Base-by-base conservation (phyloP, 225 moss, liverwort and hornwort species). In the Lunularia cruciata region DNA sequence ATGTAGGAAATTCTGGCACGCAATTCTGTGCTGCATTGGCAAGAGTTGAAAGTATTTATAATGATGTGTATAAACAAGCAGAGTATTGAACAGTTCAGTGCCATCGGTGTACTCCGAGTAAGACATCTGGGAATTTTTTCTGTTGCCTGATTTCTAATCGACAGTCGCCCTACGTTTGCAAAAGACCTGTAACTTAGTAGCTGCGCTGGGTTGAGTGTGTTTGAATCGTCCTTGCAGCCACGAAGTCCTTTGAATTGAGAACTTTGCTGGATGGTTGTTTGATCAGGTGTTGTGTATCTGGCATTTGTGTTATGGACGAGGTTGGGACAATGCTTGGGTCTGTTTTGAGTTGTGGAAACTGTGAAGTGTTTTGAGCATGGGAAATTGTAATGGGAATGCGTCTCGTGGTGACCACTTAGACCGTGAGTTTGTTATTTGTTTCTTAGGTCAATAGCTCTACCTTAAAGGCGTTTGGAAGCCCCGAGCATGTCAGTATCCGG, bases 11-110 rank as follows among this genome's bases (percentile, higher is more conserved):
- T 68, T 78, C 71, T 71, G 63, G 78, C 82, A 75, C 68, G 57
- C 82, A 83, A 83, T 83, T 83, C 68, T 83, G 75, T 78, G 82
- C 82, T 78, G 75, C 78, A 83, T 83, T 78, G 71, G 82, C 75
- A 72, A 78, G 75, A 83, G 78, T 78, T 82, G 82, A 72, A 78
- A 78, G 75, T 78, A 78, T 78, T 78, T 74, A 75, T 83, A 83
- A 75, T 75, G 72, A 83, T 78, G 82, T 83, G 82, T 83, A 83
- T 78, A 83, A 78, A 75, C 82, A 82, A 72, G 77, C 69, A 83
- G 75, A 78, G 68, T 78, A 73, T 72, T 75, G 72, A 78, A 68
- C 75, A 78, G 52, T 75, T 77, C 74, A 75, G 68, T 62, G 75
- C 71, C 68, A 83, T 72, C 75, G 73, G 72, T 75, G 78, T 61